Base-by-base conservation (phyloP, 306 rosid genomes). In the Betula pendula region DNA sequence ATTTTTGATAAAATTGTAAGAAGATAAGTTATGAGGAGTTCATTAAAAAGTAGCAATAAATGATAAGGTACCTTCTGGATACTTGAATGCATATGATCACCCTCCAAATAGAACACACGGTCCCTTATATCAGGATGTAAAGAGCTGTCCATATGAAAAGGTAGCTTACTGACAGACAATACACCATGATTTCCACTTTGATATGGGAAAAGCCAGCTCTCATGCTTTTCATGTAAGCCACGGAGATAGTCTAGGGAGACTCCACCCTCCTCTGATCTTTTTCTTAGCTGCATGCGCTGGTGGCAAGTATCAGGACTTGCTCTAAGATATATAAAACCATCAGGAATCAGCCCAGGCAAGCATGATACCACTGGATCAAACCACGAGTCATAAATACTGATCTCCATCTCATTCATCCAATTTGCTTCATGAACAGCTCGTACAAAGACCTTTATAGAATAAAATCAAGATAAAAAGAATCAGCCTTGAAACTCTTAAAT, bases 371-470 rank as follows among this genome's bases (percentile, higher is more conserved):
- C 98, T 27, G 97, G 98, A 84, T 95, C 98, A 83, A 95, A 95
- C 98, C 98, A 92, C 20, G 98, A 95, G 85, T 95, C 98, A 50
- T 95, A 95, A 67, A 95, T 92, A 83, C 98, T 95, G 81, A 92
- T 92, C 89, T 95, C 98, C 98, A 95, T 95, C 87, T 89, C 98
- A 84, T 86, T 95, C 98, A 95, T 95, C 98, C 98, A 95, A 16
- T 92, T 95, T 7, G 98, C 98, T 85, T 95, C 98, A 77, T 95
- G 97, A 75, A 95, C 98, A 81, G 98, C 93, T 70, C 98, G 89
- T 68, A 95, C 98, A 77, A 95, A 95, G 44, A 95, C 98, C 98
- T 95, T 83, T 12, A 63, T 33, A 68, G 65, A 77, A 51, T 24
- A 68, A 79, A 75, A 84, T 72, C 29, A 73, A 75, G 69, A 88